Evolutionary conservation across 306 rosid species (phyloP), one percentile per base, ranked within the genome.

Genomic region (Cucumis melo): DNA sequence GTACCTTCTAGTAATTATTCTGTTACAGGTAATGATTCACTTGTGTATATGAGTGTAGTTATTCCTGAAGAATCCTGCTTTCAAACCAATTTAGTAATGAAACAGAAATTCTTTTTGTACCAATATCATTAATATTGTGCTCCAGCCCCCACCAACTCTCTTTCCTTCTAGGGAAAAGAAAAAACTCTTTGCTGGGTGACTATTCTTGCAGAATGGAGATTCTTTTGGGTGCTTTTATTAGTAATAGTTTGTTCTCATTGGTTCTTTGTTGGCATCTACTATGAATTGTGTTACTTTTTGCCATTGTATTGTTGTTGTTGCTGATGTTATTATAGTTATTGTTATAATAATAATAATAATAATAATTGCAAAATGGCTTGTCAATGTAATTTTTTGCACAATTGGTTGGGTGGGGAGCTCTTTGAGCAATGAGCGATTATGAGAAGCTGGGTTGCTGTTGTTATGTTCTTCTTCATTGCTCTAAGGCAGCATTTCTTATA

Each of bases 1-100:
- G 97, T 95, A 92, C 97, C 99, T 95, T 90, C 96, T 95, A 95
- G 96, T 95, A 92, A 95, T 92, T 90, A 91, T 88, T 90, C 98
- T 90, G 85, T 89, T 87, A 56, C 98, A 95, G 99, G 99, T 95
- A 95, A 94, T 82, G 79, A 83, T 87, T 90, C 86, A 85, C 83
- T 85, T 81, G 87, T 81, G 82, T 82, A 88, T 89, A 88, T 89
- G 91, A 83, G 85, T 86, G 90, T 87, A 82, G 87, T 87, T 78
- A 78, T 77, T 84, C 82, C 74, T 79, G 81, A 80, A 77, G 82
- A 81, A 73, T 77, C 34, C 73, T 77, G 32, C 78, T 85, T 51
- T 84, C 83, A 84, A 84, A 85, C 86, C 81, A 78, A 78, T 63
- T 80, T 81, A 56, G 38, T 36, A 74, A 55, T n/a, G 8, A 56